Percentiles rank a stretch among this genome's conserved stretches.
Conservation (phyloP, 257 asterid genomes). For the Datura wrightii region DNA sequence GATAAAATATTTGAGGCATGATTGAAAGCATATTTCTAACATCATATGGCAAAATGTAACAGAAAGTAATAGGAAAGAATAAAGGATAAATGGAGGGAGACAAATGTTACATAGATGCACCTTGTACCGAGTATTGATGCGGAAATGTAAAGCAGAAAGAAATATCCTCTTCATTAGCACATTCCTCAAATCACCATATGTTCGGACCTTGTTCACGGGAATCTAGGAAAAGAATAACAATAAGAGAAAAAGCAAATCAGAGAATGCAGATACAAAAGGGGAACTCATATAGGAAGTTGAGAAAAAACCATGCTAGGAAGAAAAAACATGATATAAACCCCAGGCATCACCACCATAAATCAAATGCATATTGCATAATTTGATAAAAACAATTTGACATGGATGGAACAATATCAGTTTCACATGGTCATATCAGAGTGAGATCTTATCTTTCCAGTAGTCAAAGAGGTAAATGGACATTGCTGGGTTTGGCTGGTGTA, state of each 20-base stretch:
- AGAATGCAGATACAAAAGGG: neutral
- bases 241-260: slow-evolving; percentile 18
- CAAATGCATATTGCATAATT: neutral
- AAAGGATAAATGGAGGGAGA: neutral
- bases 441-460: neutral
- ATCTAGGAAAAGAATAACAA: slow-evolving; percentile 59
- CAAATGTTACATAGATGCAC: slow-evolving; percentile 41
- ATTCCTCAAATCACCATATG: slow-evolving; percentile 82
- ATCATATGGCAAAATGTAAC: neutral
- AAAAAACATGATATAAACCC: slow-evolving; percentile 5
- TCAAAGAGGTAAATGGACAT: neutral
- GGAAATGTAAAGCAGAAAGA: slow-evolving; percentile 98
- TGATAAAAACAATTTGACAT: neutral
- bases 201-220: slow-evolving; percentile 91
- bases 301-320: neutral
- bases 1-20: neutral
- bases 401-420: neutral
- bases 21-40: neutral
- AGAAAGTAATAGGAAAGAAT: neutral
- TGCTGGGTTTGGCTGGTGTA: neutral
- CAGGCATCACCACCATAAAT: slow-evolving; percentile 18
- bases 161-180: slow-evolving; percentile 99
- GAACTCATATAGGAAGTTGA: neutral
- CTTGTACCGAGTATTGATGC: slow-evolving; percentile 98
- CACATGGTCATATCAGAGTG: slow-evolving; percentile 2